Evolutionary conservation across 2,329 filamentous ascomycete genomes (phyloP), one percentile per base, ranked within the genome.

Genomic region (Stachybotrys echinatus): DNA sequence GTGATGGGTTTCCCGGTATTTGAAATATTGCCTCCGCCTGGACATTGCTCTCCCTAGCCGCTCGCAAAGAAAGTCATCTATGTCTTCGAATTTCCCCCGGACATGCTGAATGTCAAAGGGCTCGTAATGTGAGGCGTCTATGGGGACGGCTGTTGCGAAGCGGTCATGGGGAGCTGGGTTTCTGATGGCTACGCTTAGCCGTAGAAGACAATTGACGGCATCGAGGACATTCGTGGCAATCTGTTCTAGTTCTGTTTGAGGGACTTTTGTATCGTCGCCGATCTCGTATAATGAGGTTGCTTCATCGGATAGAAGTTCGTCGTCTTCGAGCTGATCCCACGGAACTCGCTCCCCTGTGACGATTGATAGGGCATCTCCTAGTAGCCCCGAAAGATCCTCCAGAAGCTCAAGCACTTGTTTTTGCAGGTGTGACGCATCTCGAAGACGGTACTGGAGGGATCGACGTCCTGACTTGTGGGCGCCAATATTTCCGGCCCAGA

Each of bases 101-200:
- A 70, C 67, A 44, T 69, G 58, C 3, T 54, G 49, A 19, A 58
- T 57, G 31, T 71, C 66, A 6, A 54, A 57, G 0, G 47, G 23
- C 17, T 68, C 60, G 22, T 58, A 65, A 4, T 48, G 50, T 1
- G 54, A 58, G 0, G 56, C 42, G 5, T 67, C 58, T 6, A 55
- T 54, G 3, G 49, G 19, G 2, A 47, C 45, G 0, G 55, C 55
- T 0, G 49, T 51, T 1, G 57, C 52, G 19, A 67, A 59, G 1
- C 59, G 59, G 39, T 73, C 69, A 21, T 71, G 64, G 0, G 63
- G 61, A 2, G 66, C 61, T 17, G 69, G 69, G 5, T 66, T 64
- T 0, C 61, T 61, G 5, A 73, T 70, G 0, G 66, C 53, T n/a
- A 69, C 60, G 3, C 66, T 67, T 1, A 73, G 57, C 2, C 69